Evolutionary conservation across 2,329 filamentous ascomycete genomes (phyloP), one percentile per base, ranked within the genome.

Genomic region (Venturia oleaginea): DNA sequence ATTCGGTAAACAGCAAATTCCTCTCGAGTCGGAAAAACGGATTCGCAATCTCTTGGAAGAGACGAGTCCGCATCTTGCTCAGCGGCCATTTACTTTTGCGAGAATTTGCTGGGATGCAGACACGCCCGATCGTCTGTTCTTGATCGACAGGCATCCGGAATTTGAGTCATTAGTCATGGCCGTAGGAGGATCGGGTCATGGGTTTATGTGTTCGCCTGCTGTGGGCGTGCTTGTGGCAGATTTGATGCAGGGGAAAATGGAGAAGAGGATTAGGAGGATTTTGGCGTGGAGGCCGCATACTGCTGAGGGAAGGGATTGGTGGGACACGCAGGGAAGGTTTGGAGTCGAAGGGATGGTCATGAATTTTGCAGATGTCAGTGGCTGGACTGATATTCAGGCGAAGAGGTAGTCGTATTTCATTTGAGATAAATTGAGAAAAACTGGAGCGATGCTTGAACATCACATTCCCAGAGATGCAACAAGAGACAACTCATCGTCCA

Each of bases 41-140:
- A 74, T 80, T n/a, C 75, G 80, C 4, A 72, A 75, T 8, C 82
- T 84, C 63, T 69, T 85, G 22, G 69, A 69, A 10, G 80, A 82
- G 48, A 80, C 78, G 1, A 81, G 84, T 78, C 81, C 82, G 0
- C 79, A 84, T 63, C 76, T 84, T 4, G 76, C 78, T 0, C 70
- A 78, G 2, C 76, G 82, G 2, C 75, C 76, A 0, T 79, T 84
- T 61, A 76, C 72, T 24, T 83, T 81, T 66, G 80, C 80, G 8
- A 74, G 81, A 19, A 79, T 84, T 38, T 84, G 82, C 71, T 84
- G 83, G 82, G 82, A 82, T 68, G 78, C 81, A 0, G 83, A 85
- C 68, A 84, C 82, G 0, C 76, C 79, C 0, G 80, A 85, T 69
- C 76, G 81, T 2, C 74, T 79, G 24, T 84, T 83, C 64, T 69